Percentiles rank a stretch among this genome's conserved stretches.
These are phyloP conservation scores for Camellia sinensis DNA, from an alignment of 148 eudicot species.

Conservation along the genomic window DNA sequence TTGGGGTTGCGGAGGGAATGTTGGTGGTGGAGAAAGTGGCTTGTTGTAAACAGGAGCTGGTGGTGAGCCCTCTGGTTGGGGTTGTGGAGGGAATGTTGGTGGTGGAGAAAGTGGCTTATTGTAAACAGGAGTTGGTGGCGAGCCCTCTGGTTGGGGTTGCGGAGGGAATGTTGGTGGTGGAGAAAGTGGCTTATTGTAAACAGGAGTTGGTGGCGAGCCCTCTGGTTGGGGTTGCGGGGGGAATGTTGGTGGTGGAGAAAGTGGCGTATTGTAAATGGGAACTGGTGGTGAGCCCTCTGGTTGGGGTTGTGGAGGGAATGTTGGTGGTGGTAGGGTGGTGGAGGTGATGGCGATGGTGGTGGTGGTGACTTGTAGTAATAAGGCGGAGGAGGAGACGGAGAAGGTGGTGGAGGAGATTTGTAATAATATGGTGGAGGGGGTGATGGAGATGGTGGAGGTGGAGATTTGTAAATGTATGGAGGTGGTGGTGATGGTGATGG, in stretches of 20 bases:
- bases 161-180: background rate
- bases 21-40: no score
- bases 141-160: background rate
- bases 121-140: background rate
- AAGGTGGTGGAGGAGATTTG: no score
- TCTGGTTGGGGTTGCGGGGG: constrained; percentile 6
- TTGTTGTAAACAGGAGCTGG: background rate
- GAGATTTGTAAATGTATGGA: no score
- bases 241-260: background rate
- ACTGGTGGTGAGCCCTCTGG: background rate
- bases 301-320: background rate
- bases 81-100: background rate
- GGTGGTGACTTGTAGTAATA: no score
- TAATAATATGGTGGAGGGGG: no score
- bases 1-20: no score
- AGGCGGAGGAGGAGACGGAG: no score
- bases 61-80: background rate
- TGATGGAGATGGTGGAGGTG: no score
- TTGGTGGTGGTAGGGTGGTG: no score
- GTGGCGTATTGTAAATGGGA: background rate
- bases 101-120: background rate
- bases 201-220: background rate
- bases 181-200: background rate
- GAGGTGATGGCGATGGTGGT: no score
- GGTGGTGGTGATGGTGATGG: no score